Evolutionary conservation across 2,329 filamentous ascomycete genomes (phyloP).

Genomic region (Aspergillus sp.): DNA sequence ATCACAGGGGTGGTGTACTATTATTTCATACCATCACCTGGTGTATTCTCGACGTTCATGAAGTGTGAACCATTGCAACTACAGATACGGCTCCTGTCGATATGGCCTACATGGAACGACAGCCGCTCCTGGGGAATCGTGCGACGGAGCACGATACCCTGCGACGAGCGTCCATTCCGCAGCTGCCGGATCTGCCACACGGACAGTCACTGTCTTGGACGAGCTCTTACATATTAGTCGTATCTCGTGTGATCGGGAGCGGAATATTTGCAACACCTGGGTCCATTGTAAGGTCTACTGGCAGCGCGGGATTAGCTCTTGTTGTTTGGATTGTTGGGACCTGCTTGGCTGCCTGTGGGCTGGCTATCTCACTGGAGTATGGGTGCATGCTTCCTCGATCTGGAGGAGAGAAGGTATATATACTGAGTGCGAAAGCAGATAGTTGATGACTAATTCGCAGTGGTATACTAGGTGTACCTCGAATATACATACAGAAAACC

Average conservation of each 20-base stretch:
- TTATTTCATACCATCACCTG: background rate
- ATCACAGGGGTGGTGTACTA: background rate
- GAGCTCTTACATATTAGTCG: constrained; percentile 64
- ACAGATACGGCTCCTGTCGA: background rate
- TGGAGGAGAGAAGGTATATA: constrained; percentile 61
- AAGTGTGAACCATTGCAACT: background rate
- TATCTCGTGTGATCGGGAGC: constrained; percentile 66
- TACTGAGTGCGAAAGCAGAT: constrained; percentile 25
- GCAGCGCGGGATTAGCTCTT: constrained; percentile 63
- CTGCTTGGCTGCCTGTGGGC: constrained; percentile 58
- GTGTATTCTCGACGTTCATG: too few species aligned
- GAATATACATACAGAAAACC: constrained; percentile 66
- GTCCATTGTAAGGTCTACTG: constrained; percentile 63
- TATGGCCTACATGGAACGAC: constrained; percentile 19
- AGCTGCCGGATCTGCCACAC: background rate
- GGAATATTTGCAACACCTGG: constrained; percentile 72
- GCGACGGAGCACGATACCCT: background rate
- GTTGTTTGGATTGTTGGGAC: constrained; percentile 63
- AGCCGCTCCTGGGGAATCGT: constrained; percentile 16
- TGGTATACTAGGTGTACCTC: constrained; percentile 60
- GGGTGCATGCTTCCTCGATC: constrained; percentile 69
- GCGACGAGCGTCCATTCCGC: background rate
- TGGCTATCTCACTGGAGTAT: constrained; percentile 64
- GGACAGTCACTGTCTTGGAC: constrained; percentile 60
- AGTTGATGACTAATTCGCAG: constrained; percentile 49